These are phyloP conservation scores for Geotrichum citri-aurantii DNA, from an alignment of 1,139 yeast genomes.

Conservation along the genomic window DNA sequence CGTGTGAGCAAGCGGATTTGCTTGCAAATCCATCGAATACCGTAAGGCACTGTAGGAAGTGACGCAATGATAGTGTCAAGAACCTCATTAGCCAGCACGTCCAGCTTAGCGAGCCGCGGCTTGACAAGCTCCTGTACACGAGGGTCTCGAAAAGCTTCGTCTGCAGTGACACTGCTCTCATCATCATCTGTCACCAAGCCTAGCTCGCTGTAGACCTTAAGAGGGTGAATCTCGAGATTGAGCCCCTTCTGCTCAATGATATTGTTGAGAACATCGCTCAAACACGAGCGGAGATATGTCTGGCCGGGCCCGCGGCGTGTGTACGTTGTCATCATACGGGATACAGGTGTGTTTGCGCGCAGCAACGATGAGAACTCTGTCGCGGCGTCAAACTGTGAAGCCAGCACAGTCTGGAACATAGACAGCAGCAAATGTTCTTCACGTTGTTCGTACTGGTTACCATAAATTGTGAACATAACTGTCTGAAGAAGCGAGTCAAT, in stretches of 20 bases:
- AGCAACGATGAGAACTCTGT: conserved; percentile 38
- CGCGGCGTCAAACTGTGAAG: conserved; percentile 38
- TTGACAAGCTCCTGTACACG: conserved; percentile 32
- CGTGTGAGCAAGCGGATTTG: conserved; percentile 62
- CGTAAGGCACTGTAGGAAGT: conserved; percentile 55
- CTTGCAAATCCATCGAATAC: conserved; percentile 68
- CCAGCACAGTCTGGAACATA: conserved; percentile 40
- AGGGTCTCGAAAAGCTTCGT: conserved; percentile 33
- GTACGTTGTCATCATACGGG: conserved; percentile 43
- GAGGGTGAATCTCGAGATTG: conserved; percentile 37
- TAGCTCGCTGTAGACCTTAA: conserved; percentile 36
- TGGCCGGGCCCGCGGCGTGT: conserved; percentile 43
- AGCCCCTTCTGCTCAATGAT: conserved; percentile 33
- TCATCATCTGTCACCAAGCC: conserved; percentile 24
- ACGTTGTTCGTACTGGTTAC: conserved; percentile 42
- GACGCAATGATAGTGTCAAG: conserved; percentile 60
- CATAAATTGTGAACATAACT: conserved; percentile 42
- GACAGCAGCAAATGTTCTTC: conserved; percentile 40
- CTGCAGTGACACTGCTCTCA: conserved; percentile 27
- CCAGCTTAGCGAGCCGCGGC: conserved; percentile 36
- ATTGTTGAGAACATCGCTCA: conserved; percentile 32
- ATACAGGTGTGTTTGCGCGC: conserved; percentile 41
- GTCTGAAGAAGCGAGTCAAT: conserved; percentile 40
- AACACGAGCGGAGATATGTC: conserved; percentile 36
- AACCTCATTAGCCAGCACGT: conserved; percentile 49